Evolutionary conservation across 495 filamentous ascomycete genomes (phyloP).

Genomic region (Aspergillus diversus): DNA sequence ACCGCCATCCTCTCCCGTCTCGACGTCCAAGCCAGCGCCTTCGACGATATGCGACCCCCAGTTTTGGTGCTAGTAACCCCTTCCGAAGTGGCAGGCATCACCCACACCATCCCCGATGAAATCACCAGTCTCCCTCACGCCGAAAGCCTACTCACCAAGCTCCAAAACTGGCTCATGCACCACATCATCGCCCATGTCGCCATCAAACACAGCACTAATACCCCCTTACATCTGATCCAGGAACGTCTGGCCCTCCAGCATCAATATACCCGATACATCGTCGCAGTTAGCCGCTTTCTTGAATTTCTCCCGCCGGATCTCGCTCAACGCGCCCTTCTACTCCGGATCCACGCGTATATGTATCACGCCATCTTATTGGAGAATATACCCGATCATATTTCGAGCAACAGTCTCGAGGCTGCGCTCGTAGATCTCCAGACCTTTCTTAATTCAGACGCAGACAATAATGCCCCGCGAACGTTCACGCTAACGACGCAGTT

Average conservation of each 20-base stretch:
- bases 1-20: constrained; percentile 25
- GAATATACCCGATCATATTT: constrained; percentile 8
- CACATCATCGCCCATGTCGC: constrained; percentile 11
- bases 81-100: neutral
- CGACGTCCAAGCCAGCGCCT: constrained; percentile 36
- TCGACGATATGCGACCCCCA: constrained; percentile 19
- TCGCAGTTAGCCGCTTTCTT: neutral
- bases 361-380: constrained; percentile 18
- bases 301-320: neutral
- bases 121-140: neutral
- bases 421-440: constrained; percentile 17
- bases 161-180: constrained; percentile 16
- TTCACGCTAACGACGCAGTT: constrained; percentile 29
- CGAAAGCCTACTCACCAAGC: constrained; percentile 1
- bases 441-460: constrained; percentile 11
- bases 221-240: neutral
- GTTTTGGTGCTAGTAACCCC: constrained; percentile 1
- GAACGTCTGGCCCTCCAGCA: constrained; percentile 11
- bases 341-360: constrained; percentile 11
- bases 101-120: neutral
- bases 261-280: constrained; percentile 9
- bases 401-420: constrained; percentile 9
- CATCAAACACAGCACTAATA: constrained; percentile 6
- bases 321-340: neutral
- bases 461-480: neutral